Evolutionary conservation across 352 stramenopile species (phyloP), one percentile per base, ranked within the genome.

Genomic region (Pythium aristosporum): DNA sequence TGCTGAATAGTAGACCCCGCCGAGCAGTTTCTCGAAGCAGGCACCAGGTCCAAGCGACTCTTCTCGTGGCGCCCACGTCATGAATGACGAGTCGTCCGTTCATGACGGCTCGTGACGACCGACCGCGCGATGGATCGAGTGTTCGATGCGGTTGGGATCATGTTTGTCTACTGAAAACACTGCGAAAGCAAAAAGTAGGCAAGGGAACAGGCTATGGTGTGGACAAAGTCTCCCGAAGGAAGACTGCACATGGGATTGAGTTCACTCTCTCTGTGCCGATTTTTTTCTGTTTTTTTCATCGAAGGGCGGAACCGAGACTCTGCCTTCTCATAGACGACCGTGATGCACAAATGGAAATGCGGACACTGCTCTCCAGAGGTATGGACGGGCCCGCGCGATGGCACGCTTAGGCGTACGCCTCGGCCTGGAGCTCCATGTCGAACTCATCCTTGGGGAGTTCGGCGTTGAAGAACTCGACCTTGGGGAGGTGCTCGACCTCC

Each of bases 381-480:
- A 13, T 20, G 41, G 20, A 47, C 41, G 32, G 30, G 18, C 49
- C n/a, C 23, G 34, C 16, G 28, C 4, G 32, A 15, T 16, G 10
- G 11, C 36, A 18, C 36, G 36, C 47, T 67, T 75, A 81, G 23
- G 74, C 74, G 65, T 75, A 81, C 21, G 73, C 74, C 65, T 78
- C 74, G 5, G 64, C 54, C 49, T 71, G 49, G 37, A 65, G 65
- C 66, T 82, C 59, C 39, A 79, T 51, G 49, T 82, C 60, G 48
- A 84, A 75, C 60, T 85, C 79, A 10, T 74, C 65, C 43, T 68
- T 76, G 0, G 80, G 71, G 46, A 80, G 49, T 12, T 76, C 70
- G 42, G 70, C 72, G 74, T 95, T 95, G 61, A 80, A 72, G 78
- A 77, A 96, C 59, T 84, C 76, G 28, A 96, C 87, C 69, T 89